These are phyloP conservation scores for Metroxylon sagu DNA, from an alignment of 176 grass and related monocot species.

Conservation along the genomic window DNA sequence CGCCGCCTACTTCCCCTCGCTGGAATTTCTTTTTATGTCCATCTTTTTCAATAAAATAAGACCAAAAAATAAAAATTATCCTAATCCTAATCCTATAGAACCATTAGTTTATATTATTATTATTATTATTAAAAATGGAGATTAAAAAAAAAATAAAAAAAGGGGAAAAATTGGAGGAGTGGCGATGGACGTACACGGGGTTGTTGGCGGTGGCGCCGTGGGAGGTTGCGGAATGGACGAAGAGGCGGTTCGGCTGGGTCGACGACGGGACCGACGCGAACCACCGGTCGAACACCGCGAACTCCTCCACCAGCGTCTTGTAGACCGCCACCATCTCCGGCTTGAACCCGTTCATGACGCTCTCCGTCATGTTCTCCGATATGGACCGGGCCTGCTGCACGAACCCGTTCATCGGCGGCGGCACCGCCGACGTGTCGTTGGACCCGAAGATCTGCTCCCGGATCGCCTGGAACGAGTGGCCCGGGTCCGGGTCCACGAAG, in stretches of 20 bases:
- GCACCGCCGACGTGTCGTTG: background rate
- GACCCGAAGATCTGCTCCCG: constrained; percentile 58
- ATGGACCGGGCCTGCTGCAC: constrained; percentile 71
- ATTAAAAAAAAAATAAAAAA: too few species aligned
- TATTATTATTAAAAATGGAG: too few species aligned
- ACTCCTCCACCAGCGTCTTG: constrained; percentile 48
- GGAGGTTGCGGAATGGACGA: constrained; percentile 91
- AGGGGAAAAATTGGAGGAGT: too few species aligned
- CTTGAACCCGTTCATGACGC: constrained; percentile 79
- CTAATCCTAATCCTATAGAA: too few species aligned
- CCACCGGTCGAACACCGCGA: constrained; percentile 94
- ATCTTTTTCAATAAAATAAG: too few species aligned
- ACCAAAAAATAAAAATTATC: too few species aligned
- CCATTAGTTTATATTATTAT: too few species aligned
- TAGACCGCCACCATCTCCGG: constrained; percentile 58
- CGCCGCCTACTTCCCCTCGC: too few species aligned
- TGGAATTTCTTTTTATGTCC: too few species aligned
- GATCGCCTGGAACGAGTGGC: constrained; percentile 90
- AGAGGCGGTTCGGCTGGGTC: constrained; percentile 86
- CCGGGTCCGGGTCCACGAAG: constrained; percentile 65
- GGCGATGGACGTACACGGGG: background rate
- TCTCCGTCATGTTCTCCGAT: constrained; percentile 30
- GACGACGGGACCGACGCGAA: constrained; percentile 87
- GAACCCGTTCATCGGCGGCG: constrained; percentile 75
- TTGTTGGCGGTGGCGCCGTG: constrained; percentile 67